Percentiles rank a stretch among this genome's conserved stretches.
phyloP scores from a whole-genome alignment of 345 rosid species.

The Aquilaria malaccensis region DNA sequence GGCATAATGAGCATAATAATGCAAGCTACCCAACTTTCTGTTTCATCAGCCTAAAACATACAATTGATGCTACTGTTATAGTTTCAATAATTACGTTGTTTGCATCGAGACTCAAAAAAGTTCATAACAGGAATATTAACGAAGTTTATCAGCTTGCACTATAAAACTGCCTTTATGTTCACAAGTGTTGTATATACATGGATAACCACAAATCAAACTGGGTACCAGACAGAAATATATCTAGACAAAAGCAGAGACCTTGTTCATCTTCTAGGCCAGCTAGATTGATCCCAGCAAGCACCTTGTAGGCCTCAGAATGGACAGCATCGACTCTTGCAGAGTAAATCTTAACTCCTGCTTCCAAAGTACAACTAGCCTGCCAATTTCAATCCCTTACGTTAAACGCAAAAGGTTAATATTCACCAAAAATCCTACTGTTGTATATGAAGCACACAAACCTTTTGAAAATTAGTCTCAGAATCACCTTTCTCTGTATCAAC shows the following conservation, averaged over 20 bases:
- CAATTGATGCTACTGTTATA: too few relatives aligned
- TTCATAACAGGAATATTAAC: too few relatives aligned
- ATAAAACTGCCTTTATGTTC: too few relatives aligned
- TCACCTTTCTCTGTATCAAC: conserved; percentile 25
- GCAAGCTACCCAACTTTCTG: too few relatives aligned
- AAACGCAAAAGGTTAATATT: not conserved
- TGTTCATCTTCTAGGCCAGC: conserved; percentile 27
- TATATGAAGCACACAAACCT: conserved; percentile 16
- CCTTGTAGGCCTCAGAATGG: conserved; percentile 36
- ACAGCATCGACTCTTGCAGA: conserved; percentile 36
- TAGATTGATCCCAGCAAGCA: conserved; percentile 32
- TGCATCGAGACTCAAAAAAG: too few relatives aligned
- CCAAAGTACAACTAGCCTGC: conserved; percentile 40
- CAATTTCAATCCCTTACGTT: not conserved
- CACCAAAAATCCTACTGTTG: not conserved
- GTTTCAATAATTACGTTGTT: too few relatives aligned
- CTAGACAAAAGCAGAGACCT: conserved; percentile 12
- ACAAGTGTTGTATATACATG: too few relatives aligned
- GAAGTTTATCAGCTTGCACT: not conserved
- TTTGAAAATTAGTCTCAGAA: conserved; percentile 39
- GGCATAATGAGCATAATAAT: too few relatives aligned
- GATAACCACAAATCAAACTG: too few relatives aligned
- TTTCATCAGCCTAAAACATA: too few relatives aligned
- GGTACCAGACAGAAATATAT: not conserved
- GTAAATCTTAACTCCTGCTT: conserved; percentile 41